Base-by-base conservation (phyloP, 2,329 filamentous ascomycete genomes). In the Teratosphaeriaceae sp. region DNA sequence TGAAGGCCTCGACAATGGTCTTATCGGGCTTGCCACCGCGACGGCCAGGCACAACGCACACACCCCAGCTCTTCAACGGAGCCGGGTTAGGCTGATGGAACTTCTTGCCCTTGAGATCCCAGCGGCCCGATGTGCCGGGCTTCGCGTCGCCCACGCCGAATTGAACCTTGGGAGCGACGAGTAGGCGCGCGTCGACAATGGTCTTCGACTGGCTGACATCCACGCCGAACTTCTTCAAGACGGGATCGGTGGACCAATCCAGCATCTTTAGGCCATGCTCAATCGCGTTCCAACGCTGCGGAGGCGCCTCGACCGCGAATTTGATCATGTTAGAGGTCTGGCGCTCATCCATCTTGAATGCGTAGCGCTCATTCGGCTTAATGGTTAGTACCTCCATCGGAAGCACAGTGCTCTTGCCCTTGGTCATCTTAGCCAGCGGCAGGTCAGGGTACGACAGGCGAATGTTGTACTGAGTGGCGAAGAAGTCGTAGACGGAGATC, bases 241-340 rank as follows among this genome's bases (percentile, higher is more conserved):
- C 82, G 0, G 74, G 76, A 51, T 98, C 92, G 0, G 73, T 59
- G 1, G 57, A 52, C 79, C 87, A 92, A 8, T 79, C 69, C 0
- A 90, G 72, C 51, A 84, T 75, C 0, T 67, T 59, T 7, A 95
- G 76, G 13, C 84, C 84, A 3, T 75, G 62, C 38, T 80, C 67
- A 53, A 97, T 88, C 16, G 84, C 78, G 0, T 61, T 54, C 51
- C 79, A 76, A n/a, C 92, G 85, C 22, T 80, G 62, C 0, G 63
- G 61, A 0, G 92, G 92, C 1, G 82, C 76, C 5, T 84, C 87
- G 3, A 95, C 90, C 0, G 90, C 89, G 56, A 90, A 88, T 63
- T 85, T 90, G 69, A 98, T 96, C 92, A 98, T 98, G 4, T 75
- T 67, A 0, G 82, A 70, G 0, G 90, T 96, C 67, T 94, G 73